Evolutionary conservation across 2,329 filamentous ascomycete genomes (phyloP).

Genomic region (Fonsecaea pedrosoi): DNA sequence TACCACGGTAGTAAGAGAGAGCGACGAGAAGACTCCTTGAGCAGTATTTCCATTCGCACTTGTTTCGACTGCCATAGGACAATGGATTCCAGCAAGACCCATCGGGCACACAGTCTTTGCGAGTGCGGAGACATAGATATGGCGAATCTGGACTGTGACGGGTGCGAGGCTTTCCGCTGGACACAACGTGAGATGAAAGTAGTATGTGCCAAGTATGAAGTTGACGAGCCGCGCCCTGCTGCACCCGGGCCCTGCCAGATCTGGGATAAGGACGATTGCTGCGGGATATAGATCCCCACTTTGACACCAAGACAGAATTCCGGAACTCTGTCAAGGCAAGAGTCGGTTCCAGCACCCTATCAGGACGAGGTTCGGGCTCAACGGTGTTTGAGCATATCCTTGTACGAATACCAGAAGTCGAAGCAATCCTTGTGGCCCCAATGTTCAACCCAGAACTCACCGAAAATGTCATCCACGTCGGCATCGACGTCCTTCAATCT

Average conservation of each 20-base stretch:
- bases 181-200: not conserved
- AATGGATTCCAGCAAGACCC: not conserved
- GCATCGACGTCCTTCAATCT: slow-evolving; percentile 76
- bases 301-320: not conserved
- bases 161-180: slow-evolving; percentile 8
- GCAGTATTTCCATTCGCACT: not conserved
- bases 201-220: not conserved
- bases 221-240: not conserved
- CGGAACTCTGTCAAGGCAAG: not conserved
- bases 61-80: slow-evolving; percentile 9
- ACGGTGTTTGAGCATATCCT: slow-evolving; percentile 70
- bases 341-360: not conserved
- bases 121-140: not conserved
- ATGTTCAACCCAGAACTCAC: slow-evolving; percentile 94
- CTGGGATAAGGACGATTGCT: not conserved
- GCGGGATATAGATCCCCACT: not conserved
- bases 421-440: slow-evolving; percentile 81
- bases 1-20: not conserved
- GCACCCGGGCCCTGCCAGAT: not conserved
- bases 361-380: not conserved
- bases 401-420: slow-evolving; percentile 84
- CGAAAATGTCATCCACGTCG: slow-evolving; percentile 85
- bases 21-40: not conserved
- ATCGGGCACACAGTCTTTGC: not conserved
- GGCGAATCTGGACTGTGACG: not conserved